phyloP scores from a whole-genome alignment of 139 green algal species.

The Tetratostichococcus sp. region DNA sequence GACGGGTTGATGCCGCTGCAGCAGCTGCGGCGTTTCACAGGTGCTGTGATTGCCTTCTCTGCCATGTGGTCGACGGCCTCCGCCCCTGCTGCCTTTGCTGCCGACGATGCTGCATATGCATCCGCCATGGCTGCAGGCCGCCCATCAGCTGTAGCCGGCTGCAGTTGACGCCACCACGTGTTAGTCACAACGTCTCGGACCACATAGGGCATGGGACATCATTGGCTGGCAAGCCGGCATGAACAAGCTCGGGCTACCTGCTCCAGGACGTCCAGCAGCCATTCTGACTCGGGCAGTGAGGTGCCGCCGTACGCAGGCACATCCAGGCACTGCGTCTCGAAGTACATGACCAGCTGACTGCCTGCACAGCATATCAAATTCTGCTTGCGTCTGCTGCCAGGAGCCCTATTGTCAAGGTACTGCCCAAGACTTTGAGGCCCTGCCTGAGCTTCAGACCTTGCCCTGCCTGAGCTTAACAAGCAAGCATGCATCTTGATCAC shows the following conservation, averaged over 20 bases:
- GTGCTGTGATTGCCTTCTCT: background rate
- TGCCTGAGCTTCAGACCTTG: no score
- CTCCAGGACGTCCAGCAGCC: constrained; percentile 40
- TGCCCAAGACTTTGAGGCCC: no score
- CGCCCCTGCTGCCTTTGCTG: background rate
- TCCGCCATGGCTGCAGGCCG: no score
- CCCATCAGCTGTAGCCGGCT: no score
- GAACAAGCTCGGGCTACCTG: background rate
- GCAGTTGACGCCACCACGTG: no score
- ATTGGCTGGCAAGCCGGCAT: no score
- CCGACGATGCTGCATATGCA: no score
- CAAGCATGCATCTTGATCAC: background rate
- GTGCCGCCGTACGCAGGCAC: background rate
- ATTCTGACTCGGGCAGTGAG: constrained; percentile 8
- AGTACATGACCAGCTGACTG: background rate
- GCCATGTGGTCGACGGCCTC: background rate
- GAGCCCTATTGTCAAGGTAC: no score
- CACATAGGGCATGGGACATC: no score
- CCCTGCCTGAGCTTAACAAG: no score
- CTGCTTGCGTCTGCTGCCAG: background rate
- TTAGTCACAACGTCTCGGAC: no score
- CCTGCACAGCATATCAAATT: background rate
- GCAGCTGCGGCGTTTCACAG: background rate
- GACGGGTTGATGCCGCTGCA: background rate
- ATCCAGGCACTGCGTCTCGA: background rate